Base-by-base conservation (phyloP, 805 yeast species). In the Pichia nanzhaoensis region DNA sequence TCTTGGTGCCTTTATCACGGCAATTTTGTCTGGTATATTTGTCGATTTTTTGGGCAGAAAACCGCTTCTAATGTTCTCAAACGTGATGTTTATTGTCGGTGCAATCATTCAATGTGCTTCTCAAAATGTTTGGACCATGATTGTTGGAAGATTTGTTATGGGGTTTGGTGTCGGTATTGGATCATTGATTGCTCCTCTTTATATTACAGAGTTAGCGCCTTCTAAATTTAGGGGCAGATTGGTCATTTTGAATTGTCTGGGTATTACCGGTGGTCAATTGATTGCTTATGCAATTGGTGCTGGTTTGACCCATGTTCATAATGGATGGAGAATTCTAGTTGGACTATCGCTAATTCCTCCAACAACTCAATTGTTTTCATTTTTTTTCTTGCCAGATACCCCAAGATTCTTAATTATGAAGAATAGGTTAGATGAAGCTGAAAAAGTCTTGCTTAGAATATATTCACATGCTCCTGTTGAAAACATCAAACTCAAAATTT, bases 101-200 rank as follows among this genome's bases (percentile, higher is more conserved):
- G 87, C 95, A 18, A 74, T 77, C 37, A 68, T 90, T 48, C 99
- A 91, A 68, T 77, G 93, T 47, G 85, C 82, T 27, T 79, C 97
- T 8, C 76, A 78, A 44, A 70, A 81, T 4, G 82, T 88, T 48
- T 87, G 96, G 95, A 80, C 84, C 37, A 91, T 91, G 98, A 82
- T 87, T 51, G 80, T 69, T 13, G 99, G 98, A 37, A 76, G 98
- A 61, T 82, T 93, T 53, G 71, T 91, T 39, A 85, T 93, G 83
- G 99, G 99, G 16, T 85, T 86, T 64, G 98, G 96, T 55, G 97
- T 91, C 22, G 99, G 99, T 54, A 75, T 86, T 45, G 98, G 97
- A 1, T 89, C 97, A 2, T 70, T 91, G 44, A 83, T 88, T 45
- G 88, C 98, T n/a, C 99, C 99, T 1, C 71, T 91, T 46, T 90